Conservation (phyloP, 768 basidiomycete genomes). For the Omphalotus guepiniiformis region DNA sequence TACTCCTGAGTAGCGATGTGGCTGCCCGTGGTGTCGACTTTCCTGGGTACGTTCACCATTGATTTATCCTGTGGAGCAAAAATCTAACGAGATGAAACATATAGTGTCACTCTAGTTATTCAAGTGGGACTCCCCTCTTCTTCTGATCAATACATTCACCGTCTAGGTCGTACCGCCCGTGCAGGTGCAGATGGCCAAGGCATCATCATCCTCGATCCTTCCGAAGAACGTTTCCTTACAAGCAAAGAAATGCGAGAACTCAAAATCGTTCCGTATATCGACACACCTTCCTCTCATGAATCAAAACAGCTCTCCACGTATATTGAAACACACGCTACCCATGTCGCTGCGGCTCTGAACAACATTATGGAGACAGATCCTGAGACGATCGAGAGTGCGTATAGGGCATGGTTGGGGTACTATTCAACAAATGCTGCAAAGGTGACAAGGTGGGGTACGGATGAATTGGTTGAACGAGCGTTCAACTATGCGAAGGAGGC, state of each 20-base stretch:
- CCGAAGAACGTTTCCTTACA: slow-evolving; percentile 46
- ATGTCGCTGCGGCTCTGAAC: slow-evolving; percentile 14
- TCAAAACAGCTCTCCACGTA: background rate
- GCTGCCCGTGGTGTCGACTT: slow-evolving; percentile 68
- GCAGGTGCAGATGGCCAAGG: slow-evolving; percentile 64
- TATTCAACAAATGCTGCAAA: slow-evolving; percentile 38
- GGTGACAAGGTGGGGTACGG: slow-evolving; percentile 32
- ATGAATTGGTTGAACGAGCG: slow-evolving; percentile 35
- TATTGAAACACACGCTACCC: slow-evolving; percentile 15
- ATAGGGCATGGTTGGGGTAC: slow-evolving; percentile 54
- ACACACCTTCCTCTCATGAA: slow-evolving; percentile 11
- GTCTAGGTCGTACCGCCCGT: slow-evolving; percentile 74
- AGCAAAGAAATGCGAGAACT: slow-evolving; percentile 35
- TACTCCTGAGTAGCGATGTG: slow-evolving; percentile 53
- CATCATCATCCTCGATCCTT: slow-evolving; percentile 48
- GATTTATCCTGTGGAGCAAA: background rate
- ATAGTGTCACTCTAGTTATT: slow-evolving; percentile 53
- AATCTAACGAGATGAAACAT: background rate
- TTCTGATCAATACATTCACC: slow-evolving; percentile 75
- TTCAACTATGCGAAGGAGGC: slow-evolving; percentile 31
- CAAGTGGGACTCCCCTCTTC: slow-evolving; percentile 66
- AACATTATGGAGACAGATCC: slow-evolving; percentile 30
- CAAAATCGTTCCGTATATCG: slow-evolving; percentile 30
- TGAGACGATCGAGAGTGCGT: slow-evolving; percentile 45
- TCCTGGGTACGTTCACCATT: slow-evolving; percentile 38